Conservation (phyloP, 495 filamentous ascomycete genomes). For the Hypoxylon trugodes region DNA sequence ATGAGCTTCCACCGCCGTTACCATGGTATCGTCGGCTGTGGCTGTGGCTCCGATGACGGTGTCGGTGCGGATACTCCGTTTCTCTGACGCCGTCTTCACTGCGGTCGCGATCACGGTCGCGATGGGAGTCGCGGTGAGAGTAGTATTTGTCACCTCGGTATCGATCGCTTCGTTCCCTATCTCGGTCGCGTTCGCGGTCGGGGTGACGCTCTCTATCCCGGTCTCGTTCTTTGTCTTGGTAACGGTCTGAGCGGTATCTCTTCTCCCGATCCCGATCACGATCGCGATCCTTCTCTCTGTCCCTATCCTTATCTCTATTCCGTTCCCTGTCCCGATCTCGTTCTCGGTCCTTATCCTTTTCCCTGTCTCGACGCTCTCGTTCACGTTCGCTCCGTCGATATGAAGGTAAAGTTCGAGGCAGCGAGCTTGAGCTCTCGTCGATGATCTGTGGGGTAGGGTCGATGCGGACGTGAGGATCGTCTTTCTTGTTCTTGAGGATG, state of each 20-base stretch:
- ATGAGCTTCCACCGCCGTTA: background rate
- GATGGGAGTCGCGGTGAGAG: too few relatives aligned
- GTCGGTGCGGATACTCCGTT: constrained; percentile 14
- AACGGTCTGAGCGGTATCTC: constrained; percentile 34
- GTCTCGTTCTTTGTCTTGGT: constrained; percentile 37
- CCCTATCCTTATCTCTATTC: constrained; percentile 29
- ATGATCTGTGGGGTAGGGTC: constrained; percentile 44
- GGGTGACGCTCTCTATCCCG: constrained; percentile 30
- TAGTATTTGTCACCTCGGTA: constrained; percentile 29
- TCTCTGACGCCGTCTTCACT: too few relatives aligned
- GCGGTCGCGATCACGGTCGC: constrained; percentile 19
- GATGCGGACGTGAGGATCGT: constrained; percentile 56
- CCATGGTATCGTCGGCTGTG: constrained; percentile 27
- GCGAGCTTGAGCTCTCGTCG: constrained; percentile 49
- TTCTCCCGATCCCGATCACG: constrained; percentile 45
- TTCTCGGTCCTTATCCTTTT: constrained; percentile 37
- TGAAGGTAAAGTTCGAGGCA: constrained; percentile 32
- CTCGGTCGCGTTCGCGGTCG: constrained; percentile 38
- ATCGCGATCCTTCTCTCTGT: constrained; percentile 43
- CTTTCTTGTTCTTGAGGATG: constrained; percentile 61
- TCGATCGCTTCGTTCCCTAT: constrained; percentile 17
- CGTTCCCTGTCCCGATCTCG: constrained; percentile 34
- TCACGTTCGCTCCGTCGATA: constrained; percentile 40
- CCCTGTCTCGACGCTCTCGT: constrained; percentile 32
- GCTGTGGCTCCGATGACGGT: constrained; percentile 29